Conservation (phyloP, 352 stramenopile species). For the Saprolegnia parasitica region DNA sequence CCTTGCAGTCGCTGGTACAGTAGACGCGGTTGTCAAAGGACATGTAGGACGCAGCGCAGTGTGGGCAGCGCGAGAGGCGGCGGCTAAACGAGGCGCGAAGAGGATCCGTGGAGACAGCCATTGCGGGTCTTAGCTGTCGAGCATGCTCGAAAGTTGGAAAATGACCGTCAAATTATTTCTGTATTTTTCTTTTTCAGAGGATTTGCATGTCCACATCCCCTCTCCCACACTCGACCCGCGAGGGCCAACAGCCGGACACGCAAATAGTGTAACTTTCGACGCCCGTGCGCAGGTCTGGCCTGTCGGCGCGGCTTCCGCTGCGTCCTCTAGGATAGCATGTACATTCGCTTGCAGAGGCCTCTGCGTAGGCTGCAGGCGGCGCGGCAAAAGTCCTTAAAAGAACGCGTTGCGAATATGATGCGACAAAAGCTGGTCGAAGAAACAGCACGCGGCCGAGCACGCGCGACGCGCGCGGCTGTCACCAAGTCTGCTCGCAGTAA, state of each 20-base stretch:
- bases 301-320: no score
- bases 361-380: no score
- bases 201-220: neutral
- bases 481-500: no score
- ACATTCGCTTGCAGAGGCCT: no score
- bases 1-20: neutral
- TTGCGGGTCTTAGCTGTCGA: neutral
- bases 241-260: neutral
- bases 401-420: no score
- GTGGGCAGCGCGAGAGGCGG: neutral
- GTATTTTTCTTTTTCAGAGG: neutral
- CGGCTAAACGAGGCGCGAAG: neutral
- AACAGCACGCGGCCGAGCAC: no score
- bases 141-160: slow-evolving; percentile 4
- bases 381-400: no score
- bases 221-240: neutral
- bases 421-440: no score
- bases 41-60: neutral
- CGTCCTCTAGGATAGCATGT: no score
- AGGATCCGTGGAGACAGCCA: neutral
- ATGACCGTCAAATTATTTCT: neutral
- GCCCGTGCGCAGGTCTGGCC: no score
- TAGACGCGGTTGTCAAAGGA: neutral
- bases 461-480: no score
- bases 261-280: neutral